A percentile compares a stretch with the other conserved stretches of the same genome.
Conservation (phyloP, 345 rosid species). For the Chamaenerion angustifolium region DNA sequence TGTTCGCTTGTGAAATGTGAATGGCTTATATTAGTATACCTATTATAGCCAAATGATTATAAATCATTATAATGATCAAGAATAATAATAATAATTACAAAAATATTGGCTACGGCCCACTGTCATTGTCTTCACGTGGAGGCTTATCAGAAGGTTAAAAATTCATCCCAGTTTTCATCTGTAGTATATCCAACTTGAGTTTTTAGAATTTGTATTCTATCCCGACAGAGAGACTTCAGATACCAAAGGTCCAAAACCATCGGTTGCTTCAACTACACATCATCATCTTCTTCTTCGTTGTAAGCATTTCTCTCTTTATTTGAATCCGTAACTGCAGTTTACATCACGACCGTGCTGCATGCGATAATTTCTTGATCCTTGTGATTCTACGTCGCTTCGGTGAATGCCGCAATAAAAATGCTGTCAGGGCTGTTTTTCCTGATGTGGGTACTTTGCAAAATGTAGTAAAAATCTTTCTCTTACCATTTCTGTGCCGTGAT, state of each 20-base stretch:
- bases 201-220: constrained; percentile 2
- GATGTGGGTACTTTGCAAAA: neutral
- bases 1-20: no score
- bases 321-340: no score
- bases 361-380: neutral
- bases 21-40: neutral
- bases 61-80: neutral
- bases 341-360: no score
- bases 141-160: constrained; percentile 53
- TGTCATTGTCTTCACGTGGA: constrained; percentile 53
- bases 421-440: constrained; percentile 1
- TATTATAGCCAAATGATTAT: neutral
- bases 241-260: neutral
- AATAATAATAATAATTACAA: constrained; percentile 8
- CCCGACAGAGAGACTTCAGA: constrained; percentile 3
- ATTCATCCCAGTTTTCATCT: constrained; percentile 4
- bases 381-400: neutral
- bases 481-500: no score
- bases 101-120: constrained; percentile 24
- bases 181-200: constrained; percentile 2
- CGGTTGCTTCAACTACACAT: neutral
- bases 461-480: constrained; percentile 10
- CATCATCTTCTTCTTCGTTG: neutral
- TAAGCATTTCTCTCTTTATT: neutral
- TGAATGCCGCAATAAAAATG: neutral